phyloP scores from a whole-genome alignment of 2,329 filamentous ascomycete species.

The Colletotrichum graminicola region DNA sequence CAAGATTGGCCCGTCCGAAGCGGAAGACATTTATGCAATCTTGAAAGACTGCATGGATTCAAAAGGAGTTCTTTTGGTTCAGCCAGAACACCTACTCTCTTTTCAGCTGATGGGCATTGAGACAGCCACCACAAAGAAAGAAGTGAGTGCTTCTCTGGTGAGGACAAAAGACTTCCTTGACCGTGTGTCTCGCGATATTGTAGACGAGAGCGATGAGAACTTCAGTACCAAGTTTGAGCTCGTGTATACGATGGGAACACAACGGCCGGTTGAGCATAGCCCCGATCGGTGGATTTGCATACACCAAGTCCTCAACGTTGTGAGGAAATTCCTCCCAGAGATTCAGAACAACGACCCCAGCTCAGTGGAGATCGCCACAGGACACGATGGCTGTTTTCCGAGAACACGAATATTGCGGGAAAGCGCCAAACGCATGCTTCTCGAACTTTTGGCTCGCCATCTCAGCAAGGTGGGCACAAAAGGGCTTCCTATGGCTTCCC shows the following conservation, averaged over 20 bases:
- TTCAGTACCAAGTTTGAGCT: slow-evolving; percentile 72
- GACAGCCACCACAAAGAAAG: slow-evolving; percentile 49
- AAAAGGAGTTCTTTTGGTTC: slow-evolving; percentile 69
- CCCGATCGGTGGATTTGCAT: slow-evolving; percentile 69
- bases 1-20: slow-evolving; percentile 48
- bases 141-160: slow-evolving; percentile 52
- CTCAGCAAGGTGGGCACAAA: slow-evolving; percentile 59
- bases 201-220: slow-evolving; percentile 76
- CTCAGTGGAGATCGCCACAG: slow-evolving; percentile 57
- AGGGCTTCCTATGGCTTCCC: slow-evolving; percentile 57
- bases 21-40: slow-evolving; percentile 52
- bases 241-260: slow-evolving; percentile 71
- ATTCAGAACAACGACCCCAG: slow-evolving; percentile 50
- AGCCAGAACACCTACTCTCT: slow-evolving; percentile 74
- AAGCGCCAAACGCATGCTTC: slow-evolving; percentile 48
- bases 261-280: slow-evolving; percentile 63
- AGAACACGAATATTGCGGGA: slow-evolving; percentile 60
- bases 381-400: slow-evolving; percentile 57
- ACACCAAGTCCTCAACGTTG: slow-evolving; percentile 63
- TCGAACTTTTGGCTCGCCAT: slow-evolving; percentile 50
- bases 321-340: slow-evolving; percentile 50
- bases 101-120: slow-evolving; percentile 73
- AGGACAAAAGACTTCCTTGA: slow-evolving; percentile 60
- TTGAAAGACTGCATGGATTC: slow-evolving; percentile 60
- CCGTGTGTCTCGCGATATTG: slow-evolving; percentile 62